Evolutionary conservation across 2,329 filamentous ascomycete genomes (phyloP).

Genomic region (Dactylellina haptotyla): DNA sequence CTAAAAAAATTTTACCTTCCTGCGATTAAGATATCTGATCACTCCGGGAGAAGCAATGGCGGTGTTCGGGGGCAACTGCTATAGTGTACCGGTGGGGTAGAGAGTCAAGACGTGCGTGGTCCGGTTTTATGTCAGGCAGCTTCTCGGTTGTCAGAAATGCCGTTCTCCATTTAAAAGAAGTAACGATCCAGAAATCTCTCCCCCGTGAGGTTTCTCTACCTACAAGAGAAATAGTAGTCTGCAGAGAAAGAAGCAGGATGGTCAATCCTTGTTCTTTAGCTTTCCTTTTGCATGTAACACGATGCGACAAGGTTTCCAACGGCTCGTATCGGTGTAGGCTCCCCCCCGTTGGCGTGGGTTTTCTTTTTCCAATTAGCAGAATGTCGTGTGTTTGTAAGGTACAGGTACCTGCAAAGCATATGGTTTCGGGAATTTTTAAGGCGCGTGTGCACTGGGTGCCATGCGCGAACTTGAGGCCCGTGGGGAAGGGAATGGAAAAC

Average conservation of each 20-base stretch:
- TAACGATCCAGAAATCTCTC: slow-evolving; percentile 20
- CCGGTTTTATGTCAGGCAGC: slow-evolving; percentile 23
- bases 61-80: slow-evolving; percentile 36
- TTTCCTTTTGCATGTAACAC: slow-evolving; percentile 53
- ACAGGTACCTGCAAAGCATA: slow-evolving; percentile 38
- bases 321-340: slow-evolving; percentile 53
- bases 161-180: slow-evolving; percentile 30
- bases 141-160: slow-evolving; percentile 46
- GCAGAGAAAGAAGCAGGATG: slow-evolving; percentile 33
- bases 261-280: slow-evolving; percentile 49
- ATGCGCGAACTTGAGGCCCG: slow-evolving; percentile 35
- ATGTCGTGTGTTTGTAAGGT: slow-evolving; percentile 39
- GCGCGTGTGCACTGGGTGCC: slow-evolving; percentile 27
- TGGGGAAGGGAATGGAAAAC: slow-evolving; percentile 1
- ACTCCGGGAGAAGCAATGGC: slow-evolving; percentile 30
- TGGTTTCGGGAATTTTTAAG: slow-evolving; percentile 40
- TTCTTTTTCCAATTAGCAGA: slow-evolving; percentile 49
- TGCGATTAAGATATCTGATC: slow-evolving; percentile 43
- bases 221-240: slow-evolving; percentile 36
- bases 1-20: slow-evolving; percentile 42
- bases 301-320: slow-evolving; percentile 52
- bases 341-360: slow-evolving; percentile 26
- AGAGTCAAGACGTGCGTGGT: slow-evolving; percentile 23
- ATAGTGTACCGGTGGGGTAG: slow-evolving; percentile 27
- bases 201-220: slow-evolving; percentile 33